Evolutionary conservation across 176 grass and related monocot species (phyloP), one percentile per base, ranked within the genome.

Genomic region (Phoenix dactylifera): DNA sequence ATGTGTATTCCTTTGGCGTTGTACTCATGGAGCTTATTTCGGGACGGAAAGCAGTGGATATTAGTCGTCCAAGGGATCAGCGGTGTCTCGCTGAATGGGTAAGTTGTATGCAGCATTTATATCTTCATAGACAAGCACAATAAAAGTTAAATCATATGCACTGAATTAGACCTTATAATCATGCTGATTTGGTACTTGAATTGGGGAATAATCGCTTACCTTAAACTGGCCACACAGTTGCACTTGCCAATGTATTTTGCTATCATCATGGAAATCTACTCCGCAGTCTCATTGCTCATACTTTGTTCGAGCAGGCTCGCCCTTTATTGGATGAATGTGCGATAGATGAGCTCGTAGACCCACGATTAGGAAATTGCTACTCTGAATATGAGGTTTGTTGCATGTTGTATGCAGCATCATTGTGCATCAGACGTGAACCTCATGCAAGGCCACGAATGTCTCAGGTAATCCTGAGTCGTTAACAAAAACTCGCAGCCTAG

Each of bases 11-110:
- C 30, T 98, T 98, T 58, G 93, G 88, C 56, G 93, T 98, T 48
- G 93, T 98, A 64, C 66, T 98, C 18, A 78, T 98, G 55, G 93
- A 98, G 52, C 84, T 98, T 55, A 88, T 98, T 66, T 92, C 93
- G 6, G 93, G 93, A 15, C 76, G 87, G 6, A 98, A 89, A 78
- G 93, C 93, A 26, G 83, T 98, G 67, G 93, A 98, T 71, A 92
- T 98, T 73, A 89, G 89, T 53, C 70, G 79, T 69, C 93, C 93
- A 18, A 92, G 88, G 76, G 93, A 84, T 22, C 93, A 98, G 65
- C 93, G 92, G 49, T 85, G 89, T 63, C 76, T 98, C 53, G 92
- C 93, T 61, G 93, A 98, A 81, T 98, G 93, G 93, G 93, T 98
- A 66, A 66, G 83, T 79, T 62, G 57, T 30, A 30, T 30, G 28